Base-by-base conservation (phyloP, 345 rosid species). In the Cardamine occulta region DNA sequence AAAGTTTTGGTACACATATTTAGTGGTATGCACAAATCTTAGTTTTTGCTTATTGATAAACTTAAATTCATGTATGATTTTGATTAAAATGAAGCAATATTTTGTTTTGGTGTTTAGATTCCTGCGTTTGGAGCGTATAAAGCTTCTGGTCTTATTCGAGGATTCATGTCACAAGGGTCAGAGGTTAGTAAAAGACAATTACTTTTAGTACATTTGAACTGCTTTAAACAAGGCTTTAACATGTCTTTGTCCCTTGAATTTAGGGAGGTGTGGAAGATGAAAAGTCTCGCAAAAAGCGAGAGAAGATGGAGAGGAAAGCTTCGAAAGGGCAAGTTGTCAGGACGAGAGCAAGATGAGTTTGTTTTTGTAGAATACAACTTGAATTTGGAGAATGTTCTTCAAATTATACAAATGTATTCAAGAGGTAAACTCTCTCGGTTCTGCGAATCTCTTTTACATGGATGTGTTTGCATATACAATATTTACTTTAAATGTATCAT, bases 251-350 rank as follows among this genome's bases (percentile, higher is more conserved):
- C 4, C 8, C 4, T 62, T 40, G 34, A 23, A 40, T 24, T 39
- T 57, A 63, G 68, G 68, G 68, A 63, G 53, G 68, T 26, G 68
- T 63, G 2, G 68, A 63, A 63, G 68, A 63, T 44, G 68, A 63
- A 0, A 63, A 63, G 18, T 8, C 68, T 11, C 68, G 68, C 8
- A 63, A 63, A 63, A 63, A 63, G 68, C 3, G 68, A 44, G 68
- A 63, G 37, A 63, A 63, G 68, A 63, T 63, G 68, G 68, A 63
- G 68, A 42, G 4, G 53, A 63, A 63, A 24, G 53, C 68, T 63
- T 63, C 68, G 0, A 63, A 53, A 63, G 68, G 68, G 23, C 53
- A 24, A 63, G 68, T 5, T 5, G 35, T 63, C 52, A 63, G 5
- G 19, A 63, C 52, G 1, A 63, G 68, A 15, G 14, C 66, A 40